Conservation (phyloP, 495 filamentous ascomycete species). For the Lepidopterella palustris region DNA sequence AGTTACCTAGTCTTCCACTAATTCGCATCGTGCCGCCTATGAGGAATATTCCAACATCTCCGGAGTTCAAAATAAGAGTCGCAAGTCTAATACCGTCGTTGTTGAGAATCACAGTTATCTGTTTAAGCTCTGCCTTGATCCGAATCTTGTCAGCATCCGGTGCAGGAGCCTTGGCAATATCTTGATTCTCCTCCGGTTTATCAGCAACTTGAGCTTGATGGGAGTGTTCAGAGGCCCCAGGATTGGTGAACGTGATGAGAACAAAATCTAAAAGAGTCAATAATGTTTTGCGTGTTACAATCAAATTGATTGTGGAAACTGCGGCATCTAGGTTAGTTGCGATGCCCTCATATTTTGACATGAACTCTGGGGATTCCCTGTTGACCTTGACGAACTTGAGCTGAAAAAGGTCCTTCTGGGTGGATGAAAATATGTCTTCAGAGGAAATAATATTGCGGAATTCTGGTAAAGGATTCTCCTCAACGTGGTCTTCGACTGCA, state of each 20-base stretch:
- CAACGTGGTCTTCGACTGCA: constrained; percentile 91
- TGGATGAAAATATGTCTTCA: constrained; percentile 63
- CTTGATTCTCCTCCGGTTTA: constrained; percentile 20
- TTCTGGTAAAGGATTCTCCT: constrained; percentile 79
- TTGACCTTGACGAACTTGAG: constrained; percentile 88
- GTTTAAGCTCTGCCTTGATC: constrained; percentile 88
- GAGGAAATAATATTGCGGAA: constrained; percentile 96
- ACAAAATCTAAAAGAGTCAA: constrained; percentile 94
- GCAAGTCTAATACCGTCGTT: constrained; percentile 94
- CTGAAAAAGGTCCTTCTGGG: constrained; percentile 73
- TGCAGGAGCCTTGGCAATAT: constrained; percentile 22
- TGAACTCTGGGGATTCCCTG: constrained; percentile 84
- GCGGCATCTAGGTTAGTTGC: constrained; percentile 87
- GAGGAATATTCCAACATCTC: constrained; percentile 83
- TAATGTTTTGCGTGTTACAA: constrained; percentile 88
- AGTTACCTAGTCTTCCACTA: constrained; percentile 75
- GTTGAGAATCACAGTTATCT: constrained; percentile 91
- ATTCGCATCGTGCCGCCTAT: constrained; percentile 79
- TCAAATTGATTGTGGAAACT: constrained; percentile 89
- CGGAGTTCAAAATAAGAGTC: constrained; percentile 84
- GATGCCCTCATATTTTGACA: constrained; percentile 83
- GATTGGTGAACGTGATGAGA: constrained; percentile 85
- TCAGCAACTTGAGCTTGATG: constrained; percentile 36
- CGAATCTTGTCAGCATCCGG: constrained; percentile 53
- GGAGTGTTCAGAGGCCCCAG: constrained; percentile 38